A percentile compares a stretch with the other conserved stretches of the same genome.
Evolutionary conservation across 306 rosid species (phyloP).

Genomic region (Vachellia pachyceras): DNA sequence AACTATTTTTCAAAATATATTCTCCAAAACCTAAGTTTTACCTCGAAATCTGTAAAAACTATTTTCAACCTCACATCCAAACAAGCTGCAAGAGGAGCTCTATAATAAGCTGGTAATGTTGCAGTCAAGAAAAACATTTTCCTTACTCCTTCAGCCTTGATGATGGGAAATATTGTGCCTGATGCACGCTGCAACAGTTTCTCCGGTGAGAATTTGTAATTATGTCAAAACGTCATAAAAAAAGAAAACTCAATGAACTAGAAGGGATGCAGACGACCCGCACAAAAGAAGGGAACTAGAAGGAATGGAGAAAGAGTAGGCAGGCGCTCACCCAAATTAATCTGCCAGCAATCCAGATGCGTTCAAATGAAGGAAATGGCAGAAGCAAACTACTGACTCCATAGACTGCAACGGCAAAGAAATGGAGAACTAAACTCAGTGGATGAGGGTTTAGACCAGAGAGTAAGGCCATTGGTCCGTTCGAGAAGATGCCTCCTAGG

Average conservation of each 20-base stretch:
- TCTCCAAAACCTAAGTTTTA: too few species aligned
- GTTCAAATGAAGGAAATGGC: constrained; percentile 67
- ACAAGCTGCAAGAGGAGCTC: constrained; percentile 45
- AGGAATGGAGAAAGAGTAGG: not conserved
- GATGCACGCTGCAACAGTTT: constrained; percentile 48
- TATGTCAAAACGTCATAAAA: constrained; percentile 10
- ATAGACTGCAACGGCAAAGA: constrained; percentile 69
- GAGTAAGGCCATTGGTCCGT: constrained; percentile 62
- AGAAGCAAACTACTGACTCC: constrained; percentile 68
- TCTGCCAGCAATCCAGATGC: constrained; percentile 63
- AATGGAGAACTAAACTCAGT: constrained; percentile 63
- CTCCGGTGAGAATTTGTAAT: constrained; percentile 11
- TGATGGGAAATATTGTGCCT: constrained; percentile 61
- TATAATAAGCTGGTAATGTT: constrained; percentile 44
- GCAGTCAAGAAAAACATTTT: constrained; percentile 54
- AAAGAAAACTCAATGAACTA: not conserved
- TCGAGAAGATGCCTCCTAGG: constrained; percentile 56
- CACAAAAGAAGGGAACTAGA: not conserved
- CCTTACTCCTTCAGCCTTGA: constrained; percentile 61
- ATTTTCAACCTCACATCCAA: too few species aligned
- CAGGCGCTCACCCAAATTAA: constrained; percentile 57
- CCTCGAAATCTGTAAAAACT: too few species aligned
- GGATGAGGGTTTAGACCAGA: constrained; percentile 72
- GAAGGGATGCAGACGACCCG: not conserved
- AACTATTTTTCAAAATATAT: too few species aligned